These are phyloP conservation scores for Misopates orontium DNA, from an alignment of 257 asterid species.

Conservation along the genomic window DNA sequence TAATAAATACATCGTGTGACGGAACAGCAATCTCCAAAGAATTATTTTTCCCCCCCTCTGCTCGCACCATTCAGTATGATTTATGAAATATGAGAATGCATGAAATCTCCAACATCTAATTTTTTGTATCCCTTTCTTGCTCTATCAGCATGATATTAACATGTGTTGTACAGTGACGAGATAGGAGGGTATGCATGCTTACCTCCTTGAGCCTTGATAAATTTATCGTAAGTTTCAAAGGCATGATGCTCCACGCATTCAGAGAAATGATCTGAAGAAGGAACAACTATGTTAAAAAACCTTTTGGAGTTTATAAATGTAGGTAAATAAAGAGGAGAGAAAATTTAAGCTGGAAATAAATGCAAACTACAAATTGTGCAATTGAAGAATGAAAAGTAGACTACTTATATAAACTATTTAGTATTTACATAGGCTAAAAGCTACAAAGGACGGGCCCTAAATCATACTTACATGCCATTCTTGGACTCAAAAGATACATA, in stretches of 20 bases:
- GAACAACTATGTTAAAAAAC: not conserved
- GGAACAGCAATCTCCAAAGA: constrained; percentile 41
- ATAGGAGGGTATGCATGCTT: not conserved
- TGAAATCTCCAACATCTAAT: not conserved
- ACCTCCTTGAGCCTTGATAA: constrained; percentile 81
- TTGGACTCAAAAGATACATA: constrained; percentile 93
- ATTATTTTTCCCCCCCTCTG: not conserved
- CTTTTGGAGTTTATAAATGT: not conserved
- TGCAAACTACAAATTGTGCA: constrained; percentile 21
- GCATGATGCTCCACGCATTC: constrained; percentile 97
- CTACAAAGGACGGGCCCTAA: not conserved
- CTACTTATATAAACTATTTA: not conserved
- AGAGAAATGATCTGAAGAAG: constrained; percentile 84
- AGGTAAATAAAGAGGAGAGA: constrained; percentile 4
- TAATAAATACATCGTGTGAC: not conserved
- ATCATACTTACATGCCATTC: constrained; percentile 93
- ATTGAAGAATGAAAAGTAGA: not conserved
- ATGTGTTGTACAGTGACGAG: not conserved
- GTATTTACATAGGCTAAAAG: not conserved
- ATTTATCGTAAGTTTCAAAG: constrained; percentile 93
- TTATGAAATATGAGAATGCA: not conserved
- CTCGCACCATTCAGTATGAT: not conserved
- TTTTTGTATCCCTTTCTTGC: not conserved
- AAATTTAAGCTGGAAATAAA: constrained; percentile 12
- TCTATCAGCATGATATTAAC: not conserved